These are phyloP conservation scores for Avicennia marina DNA, from an alignment of 257 asterid species.

Conservation along the genomic window DNA sequence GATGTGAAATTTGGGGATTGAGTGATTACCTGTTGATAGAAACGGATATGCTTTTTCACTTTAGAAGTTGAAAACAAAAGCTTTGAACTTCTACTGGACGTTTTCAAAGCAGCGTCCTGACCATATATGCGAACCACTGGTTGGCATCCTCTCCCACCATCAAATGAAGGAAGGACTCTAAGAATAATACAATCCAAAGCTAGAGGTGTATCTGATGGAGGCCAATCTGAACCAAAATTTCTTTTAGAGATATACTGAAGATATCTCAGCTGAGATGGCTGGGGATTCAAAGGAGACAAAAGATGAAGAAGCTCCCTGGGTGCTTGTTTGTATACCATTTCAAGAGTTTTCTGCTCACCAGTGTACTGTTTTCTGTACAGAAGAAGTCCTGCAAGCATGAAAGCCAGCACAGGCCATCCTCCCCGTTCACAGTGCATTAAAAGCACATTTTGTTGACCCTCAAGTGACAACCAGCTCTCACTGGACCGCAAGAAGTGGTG, in stretches of 20 bases:
- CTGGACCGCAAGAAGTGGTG: conserved; percentile 94
- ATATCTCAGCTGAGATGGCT: conserved; percentile 96
- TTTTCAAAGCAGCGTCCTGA: conserved; percentile 72
- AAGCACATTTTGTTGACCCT: conserved; percentile 96
- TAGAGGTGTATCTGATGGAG: conserved; percentile 86
- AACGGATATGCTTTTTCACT: conserved; percentile 46
- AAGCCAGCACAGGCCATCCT: conserved; percentile 98
- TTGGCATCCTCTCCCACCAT: conserved; percentile 82
- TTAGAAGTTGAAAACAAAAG: conserved; percentile 76
- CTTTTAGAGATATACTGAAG: conserved; percentile 90
- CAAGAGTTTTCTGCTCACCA: conserved; percentile 95
- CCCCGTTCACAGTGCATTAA: conserved; percentile 98
- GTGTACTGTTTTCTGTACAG: conserved; percentile 84
- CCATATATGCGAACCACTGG: conserved; percentile 89
- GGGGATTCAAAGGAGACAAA: conserved; percentile 94
- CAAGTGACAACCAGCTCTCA: conserved; percentile 98
- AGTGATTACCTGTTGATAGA: conserved; percentile 65
- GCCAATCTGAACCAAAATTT: conserved; percentile 83
- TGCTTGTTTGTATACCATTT: conserved; percentile 98
- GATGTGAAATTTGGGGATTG: conserved; percentile 15
- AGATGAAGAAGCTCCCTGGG: conserved; percentile 95
- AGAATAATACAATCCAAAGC: conserved; percentile 78
- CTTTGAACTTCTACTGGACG: conserved; percentile 78
- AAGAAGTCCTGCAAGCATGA: conserved; percentile 99
- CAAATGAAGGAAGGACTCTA: conserved; percentile 56